Percentiles rank a stretch among this genome's conserved stretches.
These are phyloP conservation scores for Clitocybe nebularis DNA, from an alignment of 1,284 basidiomycete genomes.

Conservation along the genomic window DNA sequence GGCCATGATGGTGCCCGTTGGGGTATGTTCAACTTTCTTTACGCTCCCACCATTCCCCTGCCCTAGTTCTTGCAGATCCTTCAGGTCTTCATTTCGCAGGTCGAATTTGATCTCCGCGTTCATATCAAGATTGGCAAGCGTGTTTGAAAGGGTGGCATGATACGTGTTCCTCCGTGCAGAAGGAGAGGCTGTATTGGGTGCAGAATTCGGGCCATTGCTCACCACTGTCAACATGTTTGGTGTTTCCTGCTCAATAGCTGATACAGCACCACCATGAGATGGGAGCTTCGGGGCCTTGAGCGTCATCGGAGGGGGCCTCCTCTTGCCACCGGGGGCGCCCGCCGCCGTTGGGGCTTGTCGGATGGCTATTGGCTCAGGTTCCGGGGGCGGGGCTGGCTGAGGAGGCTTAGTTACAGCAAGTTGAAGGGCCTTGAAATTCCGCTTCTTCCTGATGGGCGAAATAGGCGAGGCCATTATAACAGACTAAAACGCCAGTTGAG, in stretches of 20 bases:
- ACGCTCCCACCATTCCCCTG: slow-evolving; percentile 97
- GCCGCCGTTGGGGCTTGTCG: slow-evolving; percentile 30
- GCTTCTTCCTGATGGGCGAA: slow-evolving; percentile 44
- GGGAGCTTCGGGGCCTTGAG: slow-evolving; percentile 40
- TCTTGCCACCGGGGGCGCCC: slow-evolving; percentile 29
- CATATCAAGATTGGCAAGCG: slow-evolving; percentile 74
- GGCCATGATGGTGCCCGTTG: slow-evolving; percentile 87
- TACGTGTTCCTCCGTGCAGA: slow-evolving; percentile 35
- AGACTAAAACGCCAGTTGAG: slow-evolving; percentile 2
- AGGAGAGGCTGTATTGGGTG: slow-evolving; percentile 33
- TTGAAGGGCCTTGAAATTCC: slow-evolving; percentile 46
- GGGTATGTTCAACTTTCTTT: slow-evolving; percentile 86
- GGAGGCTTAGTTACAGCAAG: slow-evolving; percentile 28
- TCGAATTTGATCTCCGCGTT: slow-evolving; percentile 74
- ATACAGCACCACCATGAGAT: slow-evolving; percentile 25
- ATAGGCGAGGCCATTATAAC: slow-evolving; percentile 21
- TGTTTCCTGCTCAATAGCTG: slow-evolving; percentile 27
- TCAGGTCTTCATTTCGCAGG: slow-evolving; percentile 79
- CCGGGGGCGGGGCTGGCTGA: slow-evolving; percentile 23
- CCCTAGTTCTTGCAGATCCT: slow-evolving; percentile 85
- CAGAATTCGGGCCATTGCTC: slow-evolving; percentile 26
- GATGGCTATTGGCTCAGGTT: slow-evolving; percentile 27
- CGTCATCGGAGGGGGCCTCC: slow-evolving; percentile 41
- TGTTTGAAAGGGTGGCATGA: slow-evolving; percentile 47
- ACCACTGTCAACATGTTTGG: slow-evolving; percentile 26